Percentiles rank a stretch among this genome's conserved stretches.
These are phyloP conservation scores for Curvularia verruculosa DNA, from an alignment of 2,329 filamentous ascomycete species.

Conservation along the genomic window DNA sequence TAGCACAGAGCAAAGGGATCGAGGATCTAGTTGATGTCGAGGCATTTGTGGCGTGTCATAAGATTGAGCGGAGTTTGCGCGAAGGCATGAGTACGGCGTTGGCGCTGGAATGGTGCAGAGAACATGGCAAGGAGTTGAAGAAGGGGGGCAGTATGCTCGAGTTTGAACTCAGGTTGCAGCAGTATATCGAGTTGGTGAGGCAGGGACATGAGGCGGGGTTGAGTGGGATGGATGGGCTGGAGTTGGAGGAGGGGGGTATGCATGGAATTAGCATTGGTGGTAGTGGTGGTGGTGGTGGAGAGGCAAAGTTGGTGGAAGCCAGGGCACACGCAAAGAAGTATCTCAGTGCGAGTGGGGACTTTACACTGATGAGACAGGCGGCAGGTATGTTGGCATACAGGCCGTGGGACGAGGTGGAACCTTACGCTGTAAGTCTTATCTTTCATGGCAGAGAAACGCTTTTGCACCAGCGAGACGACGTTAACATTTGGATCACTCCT, in stretches of 20 bases:
- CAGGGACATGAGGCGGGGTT: conserved; percentile 52
- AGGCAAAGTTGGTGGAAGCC: conserved; percentile 73
- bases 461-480: not conserved
- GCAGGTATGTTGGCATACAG: conserved; percentile 81
- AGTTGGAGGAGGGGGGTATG: conserved; percentile 18
- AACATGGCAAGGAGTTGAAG: conserved; percentile 90
- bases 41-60: conserved; percentile 82
- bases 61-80: conserved; percentile 74
- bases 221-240: conserved; percentile 31
- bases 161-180: conserved; percentile 90
- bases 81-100: conserved; percentile 72
- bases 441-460: too few species aligned
- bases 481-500: conserved; percentile 24
- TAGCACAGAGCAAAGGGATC: conserved; percentile 78
- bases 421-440: conserved; percentile 60
- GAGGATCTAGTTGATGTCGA: conserved; percentile 84
- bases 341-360: conserved; percentile 71
- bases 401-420: conserved; percentile 64
- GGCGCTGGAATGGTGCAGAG: conserved; percentile 86
- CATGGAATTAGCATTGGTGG: conserved; percentile 62
- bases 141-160: conserved; percentile 89
- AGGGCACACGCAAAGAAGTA: conserved; percentile 83
- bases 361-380: conserved; percentile 72
- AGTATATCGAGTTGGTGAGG: conserved; percentile 90
- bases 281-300: conserved; percentile 51